Evolutionary conservation across 768 basidiomycete species (phyloP).

Genomic region (Rhizopogon vinicolor): DNA sequence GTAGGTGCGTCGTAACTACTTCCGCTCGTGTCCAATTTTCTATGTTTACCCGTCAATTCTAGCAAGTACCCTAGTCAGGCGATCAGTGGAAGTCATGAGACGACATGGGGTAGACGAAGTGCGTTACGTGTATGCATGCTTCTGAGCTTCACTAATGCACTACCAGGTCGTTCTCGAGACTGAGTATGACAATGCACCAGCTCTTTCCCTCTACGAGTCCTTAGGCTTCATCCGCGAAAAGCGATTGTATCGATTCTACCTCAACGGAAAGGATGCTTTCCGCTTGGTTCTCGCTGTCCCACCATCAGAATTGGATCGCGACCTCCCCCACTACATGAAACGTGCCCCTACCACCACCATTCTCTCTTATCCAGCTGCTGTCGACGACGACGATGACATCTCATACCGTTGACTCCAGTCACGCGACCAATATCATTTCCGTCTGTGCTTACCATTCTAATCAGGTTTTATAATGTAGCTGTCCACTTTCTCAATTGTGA

Average conservation of each 20-base stretch:
- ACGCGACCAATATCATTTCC: background rate
- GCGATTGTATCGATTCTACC: constrained; percentile 89
- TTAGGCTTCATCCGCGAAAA: constrained; percentile 97
- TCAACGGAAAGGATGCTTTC: constrained; percentile 96
- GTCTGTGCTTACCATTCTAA: background rate
- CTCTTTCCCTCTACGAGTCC: constrained; percentile 84
- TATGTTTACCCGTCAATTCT: constrained; percentile 6
- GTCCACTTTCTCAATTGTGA: background rate
- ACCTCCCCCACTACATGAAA: constrained; percentile 7
- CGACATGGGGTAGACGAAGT: constrained; percentile 83
- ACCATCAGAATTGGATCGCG: constrained; percentile 21
- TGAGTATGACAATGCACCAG: constrained; percentile 88
- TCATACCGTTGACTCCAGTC: background rate
- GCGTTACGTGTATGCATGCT: constrained; percentile 20
- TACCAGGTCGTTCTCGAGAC: constrained; percentile 89
- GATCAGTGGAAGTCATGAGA: constrained; percentile 84
- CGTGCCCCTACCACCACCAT: constrained; percentile 11
- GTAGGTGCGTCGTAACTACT: constrained; percentile 63
- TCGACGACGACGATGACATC: constrained; percentile 21
- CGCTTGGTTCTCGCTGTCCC: constrained; percentile 68
- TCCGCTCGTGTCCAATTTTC: background rate
- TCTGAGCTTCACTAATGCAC: background rate
- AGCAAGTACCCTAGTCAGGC: constrained; percentile 84
- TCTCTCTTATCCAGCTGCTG: constrained; percentile 17
- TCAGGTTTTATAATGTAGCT: background rate